Evolutionary conservation across 2,329 filamentous ascomycete genomes (phyloP).

Genomic region (Neonectria magnoliae): DNA sequence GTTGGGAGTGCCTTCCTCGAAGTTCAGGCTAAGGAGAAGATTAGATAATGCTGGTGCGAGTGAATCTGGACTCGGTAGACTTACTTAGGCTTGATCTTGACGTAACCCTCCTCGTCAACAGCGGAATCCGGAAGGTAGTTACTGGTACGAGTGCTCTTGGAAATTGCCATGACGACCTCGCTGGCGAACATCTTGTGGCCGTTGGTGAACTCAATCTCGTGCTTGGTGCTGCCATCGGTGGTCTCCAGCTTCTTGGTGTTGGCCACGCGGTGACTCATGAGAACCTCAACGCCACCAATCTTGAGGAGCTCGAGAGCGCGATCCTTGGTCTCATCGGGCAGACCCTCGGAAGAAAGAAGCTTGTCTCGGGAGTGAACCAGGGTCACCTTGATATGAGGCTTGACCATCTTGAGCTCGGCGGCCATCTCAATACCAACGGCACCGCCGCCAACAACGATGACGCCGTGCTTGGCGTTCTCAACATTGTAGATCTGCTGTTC

Average conservation of each 20-base stretch:
- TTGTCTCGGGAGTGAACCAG: conserved; percentile 77
- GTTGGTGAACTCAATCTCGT: conserved; percentile 67
- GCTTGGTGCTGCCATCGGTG: conserved; percentile 52
- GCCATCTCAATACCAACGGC: conserved; percentile 87
- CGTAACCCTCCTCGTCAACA: conserved; percentile 71
- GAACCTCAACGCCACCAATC: conserved; percentile 71
- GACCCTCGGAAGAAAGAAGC: conserved; percentile 77
- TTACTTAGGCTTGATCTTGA: conserved; percentile 69
- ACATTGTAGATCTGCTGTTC: conserved; percentile 67
- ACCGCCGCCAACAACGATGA: conserved; percentile 79
- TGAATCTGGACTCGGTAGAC: conserved; percentile 30
- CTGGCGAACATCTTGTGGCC: conserved; percentile 69
- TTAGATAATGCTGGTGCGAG: background rate
- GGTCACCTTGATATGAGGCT: conserved; percentile 73
- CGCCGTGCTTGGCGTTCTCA: conserved; percentile 62
- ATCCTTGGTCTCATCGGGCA: conserved; percentile 76
- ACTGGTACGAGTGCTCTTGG: conserved; percentile 69
- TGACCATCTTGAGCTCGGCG: conserved; percentile 75
- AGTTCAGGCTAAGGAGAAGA: conserved; percentile 58
- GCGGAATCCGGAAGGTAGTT: conserved; percentile 67
- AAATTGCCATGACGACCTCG: conserved; percentile 76
- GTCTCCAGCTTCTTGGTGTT: conserved; percentile 57
- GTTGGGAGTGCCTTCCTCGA: conserved; percentile 65
- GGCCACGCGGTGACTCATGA: conserved; percentile 69
- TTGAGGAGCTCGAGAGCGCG: conserved; percentile 66